Conservation (phyloP, 2,329 filamentous ascomycete species). For the Alternaria incomplexa region DNA sequence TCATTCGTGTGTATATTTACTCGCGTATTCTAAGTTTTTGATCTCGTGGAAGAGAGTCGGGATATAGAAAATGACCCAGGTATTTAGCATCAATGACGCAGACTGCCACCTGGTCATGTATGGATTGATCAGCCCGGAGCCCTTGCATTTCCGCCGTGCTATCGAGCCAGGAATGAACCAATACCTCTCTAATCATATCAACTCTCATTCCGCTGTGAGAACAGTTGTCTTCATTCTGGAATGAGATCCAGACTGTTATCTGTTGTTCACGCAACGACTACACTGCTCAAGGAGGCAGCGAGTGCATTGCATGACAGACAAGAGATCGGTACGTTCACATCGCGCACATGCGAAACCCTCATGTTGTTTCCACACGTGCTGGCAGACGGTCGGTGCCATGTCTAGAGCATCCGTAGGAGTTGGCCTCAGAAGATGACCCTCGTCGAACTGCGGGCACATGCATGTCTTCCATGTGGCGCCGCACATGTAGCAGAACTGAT, state of each 20-base stretch:
- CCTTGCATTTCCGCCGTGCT: neutral
- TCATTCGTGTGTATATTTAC: neutral
- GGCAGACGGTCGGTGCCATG: neutral
- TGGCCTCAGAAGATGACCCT: conserved; percentile 12
- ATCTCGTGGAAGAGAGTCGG: neutral
- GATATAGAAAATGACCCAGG: neutral
- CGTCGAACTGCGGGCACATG: conserved; percentile 14
- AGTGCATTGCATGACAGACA: neutral
- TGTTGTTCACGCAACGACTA: neutral
- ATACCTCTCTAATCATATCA: neutral
- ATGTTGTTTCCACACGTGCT: neutral
- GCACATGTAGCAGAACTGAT: conserved; percentile 31
- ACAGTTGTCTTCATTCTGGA: neutral
- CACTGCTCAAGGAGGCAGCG: neutral
- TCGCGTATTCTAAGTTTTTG: neutral
- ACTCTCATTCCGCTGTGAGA: neutral
- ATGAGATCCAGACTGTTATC: neutral
- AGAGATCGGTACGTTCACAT: neutral
- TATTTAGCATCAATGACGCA: neutral
- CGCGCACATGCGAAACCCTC: neutral
- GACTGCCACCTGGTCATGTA: neutral
- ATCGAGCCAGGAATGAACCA: neutral
- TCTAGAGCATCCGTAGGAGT: neutral
- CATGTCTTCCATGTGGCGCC: conserved; percentile 21
- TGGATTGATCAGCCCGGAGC: neutral